Conservation (phyloP, 192 early-diverging fungal genomes). For the Backusella westeae region DNA sequence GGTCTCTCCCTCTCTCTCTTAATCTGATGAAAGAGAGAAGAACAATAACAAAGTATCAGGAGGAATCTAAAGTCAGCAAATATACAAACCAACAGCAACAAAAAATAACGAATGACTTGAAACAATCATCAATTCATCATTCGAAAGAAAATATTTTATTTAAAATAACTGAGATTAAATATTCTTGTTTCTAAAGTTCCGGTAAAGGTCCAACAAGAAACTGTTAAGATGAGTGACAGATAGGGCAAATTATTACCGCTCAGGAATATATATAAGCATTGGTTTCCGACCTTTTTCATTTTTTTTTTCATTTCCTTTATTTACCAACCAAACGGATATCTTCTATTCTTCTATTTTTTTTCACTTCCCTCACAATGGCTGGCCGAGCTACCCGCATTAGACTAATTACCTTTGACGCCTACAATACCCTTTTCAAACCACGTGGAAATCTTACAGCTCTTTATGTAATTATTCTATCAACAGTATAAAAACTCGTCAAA, state of each 20-base stretch:
- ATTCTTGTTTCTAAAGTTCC: not conserved
- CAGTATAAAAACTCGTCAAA: too few relatives aligned
- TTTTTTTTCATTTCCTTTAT: not conserved
- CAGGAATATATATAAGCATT: not conserved
- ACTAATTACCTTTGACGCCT: conserved; percentile 63
- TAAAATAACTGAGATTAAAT: not conserved
- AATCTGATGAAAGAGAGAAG: not conserved
- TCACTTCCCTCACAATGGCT: not conserved
- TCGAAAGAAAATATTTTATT: not conserved
- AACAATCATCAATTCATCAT: not conserved
- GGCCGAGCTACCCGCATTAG: conserved; percentile 11
- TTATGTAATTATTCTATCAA: conserved; percentile 27
- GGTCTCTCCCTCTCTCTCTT: too few relatives aligned
- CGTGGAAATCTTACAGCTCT: conserved; percentile 21
- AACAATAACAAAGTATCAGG: not conserved
- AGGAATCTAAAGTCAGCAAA: not conserved
- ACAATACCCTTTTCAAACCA: conserved; percentile 55
- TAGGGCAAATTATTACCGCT: not conserved
- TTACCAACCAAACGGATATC: not conserved
- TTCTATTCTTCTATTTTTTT: not conserved
- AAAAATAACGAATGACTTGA: not conserved
- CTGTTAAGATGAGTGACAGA: not conserved
- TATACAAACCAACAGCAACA: not conserved
- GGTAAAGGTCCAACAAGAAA: not conserved
- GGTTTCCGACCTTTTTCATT: not conserved